These are phyloP conservation scores for Nakazawaea sp. DNA, from an alignment of 805 yeast genomes.

Conservation along the genomic window DNA sequence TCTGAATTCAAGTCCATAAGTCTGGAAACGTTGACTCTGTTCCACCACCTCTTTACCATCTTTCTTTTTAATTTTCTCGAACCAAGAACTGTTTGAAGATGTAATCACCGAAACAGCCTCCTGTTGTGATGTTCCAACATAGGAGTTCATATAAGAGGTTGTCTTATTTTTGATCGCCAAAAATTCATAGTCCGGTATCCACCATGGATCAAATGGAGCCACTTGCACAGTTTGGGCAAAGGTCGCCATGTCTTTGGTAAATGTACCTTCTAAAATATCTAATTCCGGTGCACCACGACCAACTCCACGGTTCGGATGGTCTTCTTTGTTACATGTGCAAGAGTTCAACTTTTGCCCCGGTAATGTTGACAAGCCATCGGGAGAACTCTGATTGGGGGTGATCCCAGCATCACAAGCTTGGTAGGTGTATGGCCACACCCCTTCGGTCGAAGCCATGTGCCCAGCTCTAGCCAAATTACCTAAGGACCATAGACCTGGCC, in stretches of 20 bases:
- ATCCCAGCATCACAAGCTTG: slow-evolving; percentile 80
- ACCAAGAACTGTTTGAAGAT: slow-evolving; percentile 30
- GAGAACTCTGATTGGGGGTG: slow-evolving; percentile 76
- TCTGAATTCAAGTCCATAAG: slow-evolving; percentile 28
- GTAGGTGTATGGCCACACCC: slow-evolving; percentile 85
- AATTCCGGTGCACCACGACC: slow-evolving; percentile 92
- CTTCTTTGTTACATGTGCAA: slow-evolving; percentile 73
- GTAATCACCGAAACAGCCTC: slow-evolving; percentile 32
- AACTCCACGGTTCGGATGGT: slow-evolving; percentile 71
- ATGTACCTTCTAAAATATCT: slow-evolving; percentile 67
- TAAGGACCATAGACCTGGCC: slow-evolving; percentile 90
- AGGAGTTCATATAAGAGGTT: slow-evolving; percentile 29
- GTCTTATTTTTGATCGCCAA: slow-evolving; percentile 22
- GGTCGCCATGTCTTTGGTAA: slow-evolving; percentile 10
- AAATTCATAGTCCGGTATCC: slow-evolving; percentile 31
- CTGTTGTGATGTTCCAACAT: slow-evolving; percentile 31
- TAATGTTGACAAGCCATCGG: slow-evolving; percentile 71
- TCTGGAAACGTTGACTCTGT: slow-evolving; percentile 20
- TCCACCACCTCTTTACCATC: slow-evolving; percentile 3
- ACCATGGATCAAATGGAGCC: slow-evolving; percentile 39
- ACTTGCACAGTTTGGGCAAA: slow-evolving; percentile 33
- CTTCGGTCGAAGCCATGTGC: slow-evolving; percentile 69
- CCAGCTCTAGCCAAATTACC: slow-evolving; percentile 87
- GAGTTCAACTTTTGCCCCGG: slow-evolving; percentile 68
- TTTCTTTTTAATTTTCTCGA: slow-evolving; percentile 16